Base-by-base conservation (phyloP, 1,284 basidiomycete species). In the Ustilago bromivora region DNA sequence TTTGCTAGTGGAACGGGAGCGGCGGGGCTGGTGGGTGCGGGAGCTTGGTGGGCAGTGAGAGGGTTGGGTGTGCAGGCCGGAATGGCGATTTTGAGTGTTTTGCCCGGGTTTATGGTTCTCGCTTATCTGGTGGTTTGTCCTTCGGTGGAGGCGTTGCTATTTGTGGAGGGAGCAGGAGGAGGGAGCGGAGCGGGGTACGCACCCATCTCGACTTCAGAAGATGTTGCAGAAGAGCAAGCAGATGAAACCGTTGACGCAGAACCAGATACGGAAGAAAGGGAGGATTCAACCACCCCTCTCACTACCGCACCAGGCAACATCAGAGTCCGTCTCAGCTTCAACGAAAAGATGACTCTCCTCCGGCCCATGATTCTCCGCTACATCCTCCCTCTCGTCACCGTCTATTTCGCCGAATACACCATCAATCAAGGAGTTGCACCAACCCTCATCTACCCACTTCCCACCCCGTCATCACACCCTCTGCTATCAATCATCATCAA, bases 21-120 rank as follows among this genome's bases (percentile, higher is more conserved):
- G 2, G 96, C 96, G 0, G 96, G 96, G 0, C 90, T 98, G 5
- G 92, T 93, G 0, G 97, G 96, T 6, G 95, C 96, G 0, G 92
- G 92, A 46, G 86, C 97, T 7, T 99, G 96, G 96, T 98, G 96
- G 96, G 89, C 95, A 76, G 88, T 98, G 1, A 89, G 97, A 40
- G 91, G 91, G 0, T 87, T 97, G 1, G 96, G 96, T 13, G 94
- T 99, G 7, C 90, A 91, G 57, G 84, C 88, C 8, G 97, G 96
- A 0, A 91, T 99, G 28, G 92, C 93, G 12, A 62, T 82, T 1
- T 56, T 85, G 38, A 78, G 77, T 11, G 55, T 82, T 4, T 49
- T 85, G 40, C 82, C 84, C 0, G 75, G 70, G 11, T 73, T 80
- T 32, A 85, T 85, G 82, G 71, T 79, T 1, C 1, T 79, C 5